Evolutionary conservation across 2,329 filamentous ascomycete genomes (phyloP).

Genomic region (Sclerotinia spermophila): DNA sequence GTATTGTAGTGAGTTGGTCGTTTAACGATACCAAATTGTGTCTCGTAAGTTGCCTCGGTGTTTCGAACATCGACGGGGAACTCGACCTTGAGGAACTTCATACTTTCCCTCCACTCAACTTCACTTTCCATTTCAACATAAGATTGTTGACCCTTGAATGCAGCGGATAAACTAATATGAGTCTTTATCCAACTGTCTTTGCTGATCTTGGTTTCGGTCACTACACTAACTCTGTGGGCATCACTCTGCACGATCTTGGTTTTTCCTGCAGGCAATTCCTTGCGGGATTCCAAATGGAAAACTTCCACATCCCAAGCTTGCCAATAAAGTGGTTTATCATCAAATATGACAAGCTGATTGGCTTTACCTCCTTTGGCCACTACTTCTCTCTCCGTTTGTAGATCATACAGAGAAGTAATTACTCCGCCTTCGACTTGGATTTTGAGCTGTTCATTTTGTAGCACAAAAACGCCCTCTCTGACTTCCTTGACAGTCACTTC

Average conservation of each 20-base stretch:
- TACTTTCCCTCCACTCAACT: slow-evolving; percentile 95
- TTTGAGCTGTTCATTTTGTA: slow-evolving; percentile 73
- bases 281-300: slow-evolving; percentile 83
- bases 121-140: slow-evolving; percentile 77
- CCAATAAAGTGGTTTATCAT: slow-evolving; percentile 97
- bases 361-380: slow-evolving; percentile 71
- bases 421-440: slow-evolving; percentile 70
- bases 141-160: slow-evolving; percentile 60
- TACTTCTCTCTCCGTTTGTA: slow-evolving; percentile 68
- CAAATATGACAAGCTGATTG: slow-evolving; percentile 90
- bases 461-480: slow-evolving; percentile 63
- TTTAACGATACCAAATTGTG: slow-evolving; percentile 83
- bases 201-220: slow-evolving; percentile 83
- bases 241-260: slow-evolving; percentile 70
- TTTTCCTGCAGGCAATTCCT: slow-evolving; percentile 65
- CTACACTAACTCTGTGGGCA: slow-evolving; percentile 73
- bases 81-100: slow-evolving; percentile 98
- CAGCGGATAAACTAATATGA: slow-evolving; percentile 73
- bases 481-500: slow-evolving; percentile 52
- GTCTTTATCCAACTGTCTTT: slow-evolving; percentile 82
- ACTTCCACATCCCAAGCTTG: slow-evolving; percentile 98
- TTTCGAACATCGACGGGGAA: slow-evolving; percentile 91
- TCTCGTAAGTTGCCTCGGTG: slow-evolving; percentile 92
- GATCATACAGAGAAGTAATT: slow-evolving; percentile 82
- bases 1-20: slow-evolving; percentile 98